Evolutionary conservation across 1,139 yeast species (phyloP), one percentile per base, ranked within the genome.

Genomic region (Yamadazyma friedrichii): DNA sequence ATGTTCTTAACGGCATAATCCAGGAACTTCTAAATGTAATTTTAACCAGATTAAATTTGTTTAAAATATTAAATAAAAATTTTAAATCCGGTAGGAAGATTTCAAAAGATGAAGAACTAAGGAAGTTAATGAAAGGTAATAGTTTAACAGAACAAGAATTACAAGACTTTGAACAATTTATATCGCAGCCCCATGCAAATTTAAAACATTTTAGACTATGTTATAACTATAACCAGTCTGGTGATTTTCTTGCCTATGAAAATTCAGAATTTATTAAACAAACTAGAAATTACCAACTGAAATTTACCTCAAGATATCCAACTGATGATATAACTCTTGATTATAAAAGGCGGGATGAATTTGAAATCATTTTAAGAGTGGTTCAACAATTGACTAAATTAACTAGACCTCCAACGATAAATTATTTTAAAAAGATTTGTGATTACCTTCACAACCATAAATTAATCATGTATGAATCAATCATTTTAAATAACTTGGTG

Each of bases 231-330:
- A 56, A 52, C 50, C 65, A 64, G 41, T 62, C 73, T 2, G 64
- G 66, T 0, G 64, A 65, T 28, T 57, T 56, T 49, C 51, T 67
- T 24, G 67, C 62, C 39, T 64, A 65, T 40, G 59, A 60, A 31
- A 63, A 64, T 24, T 35, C 47, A 12, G 52, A 49, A 24, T 35
- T 34, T 2, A 33, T 38, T 1, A 31, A 45, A 16, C 38, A 35
- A 16, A 33, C 41, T 2, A 44, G 32, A 20, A 46, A 45, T 20
- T 33, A 35, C n/a, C 15, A n/a, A 9, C 33, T 32, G 36, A 39
- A 39, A 31, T 42, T 36, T 15, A 36, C 36, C 8, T 20, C 40
- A 8, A 27, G 41, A 12, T 10, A 17, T 9, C 10, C 6, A 4
- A 30, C 25, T 12, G 32, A 38, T 38, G 29, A 33, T 6, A 22